Base-by-base conservation (phyloP, 2,329 filamentous ascomycete species). In the Tolypocladium tropicale region DNA sequence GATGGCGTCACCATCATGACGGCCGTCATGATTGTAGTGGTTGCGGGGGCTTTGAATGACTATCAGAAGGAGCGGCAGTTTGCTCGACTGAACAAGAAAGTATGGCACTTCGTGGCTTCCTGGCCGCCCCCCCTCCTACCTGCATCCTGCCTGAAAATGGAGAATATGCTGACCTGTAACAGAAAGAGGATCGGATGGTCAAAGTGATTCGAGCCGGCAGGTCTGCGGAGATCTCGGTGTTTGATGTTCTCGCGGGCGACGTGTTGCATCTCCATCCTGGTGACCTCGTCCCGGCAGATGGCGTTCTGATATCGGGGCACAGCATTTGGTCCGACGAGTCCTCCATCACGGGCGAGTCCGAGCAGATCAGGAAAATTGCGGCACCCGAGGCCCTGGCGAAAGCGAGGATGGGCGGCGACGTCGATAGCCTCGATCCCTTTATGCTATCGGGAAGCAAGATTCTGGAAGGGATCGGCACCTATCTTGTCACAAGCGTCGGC, bases 321-420 rank as follows among this genome's bases (percentile, higher is more conserved):
- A 68, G 70, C 4, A 63, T 78, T 57, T 76, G 85, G 67, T 90
- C 85, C 63, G 86, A 89, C 62, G 86, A 90, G 64, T 88, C 85
- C 3, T 88, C 85, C 12, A 84, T 84, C 1, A 89, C 86, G 30
- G 86, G 86, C 61, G 86, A 90, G 70, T 89, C 85, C 0, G 86
- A 90, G 62, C 78, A 85, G 53, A 79, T 89, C 68, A 85, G 83
- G 69, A 90, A 90, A 72, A 82, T 78, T 0, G 68, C 74, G 6
- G 84, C 79, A 14, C 75, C 82, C 12, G 77, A 82, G 52, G 83
- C 84, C 52, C 82, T 79, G 71, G 70, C 77, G 43, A 75, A 74
- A 11, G 75, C 86, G 16, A 72, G 78, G 51, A 72, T 76, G 30
- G 74, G 72, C 39, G 73, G 76, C 23, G 74, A 63, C 12, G 60